Evolutionary conservation across 2,329 filamentous ascomycete species (phyloP).

Genomic region (Ilyonectria robusta): DNA sequence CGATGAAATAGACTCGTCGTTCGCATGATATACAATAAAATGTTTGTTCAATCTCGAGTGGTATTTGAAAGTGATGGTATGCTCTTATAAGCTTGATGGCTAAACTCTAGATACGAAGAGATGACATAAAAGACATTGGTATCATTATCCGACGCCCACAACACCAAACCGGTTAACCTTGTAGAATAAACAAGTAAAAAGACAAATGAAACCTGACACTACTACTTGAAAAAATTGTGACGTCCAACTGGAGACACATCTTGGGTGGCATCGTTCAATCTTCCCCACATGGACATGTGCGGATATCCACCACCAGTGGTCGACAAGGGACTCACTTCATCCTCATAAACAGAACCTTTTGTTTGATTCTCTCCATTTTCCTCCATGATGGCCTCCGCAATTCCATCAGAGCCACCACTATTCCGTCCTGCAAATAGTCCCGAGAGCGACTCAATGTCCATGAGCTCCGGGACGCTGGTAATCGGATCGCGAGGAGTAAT

Average conservation of each 20-base stretch:
- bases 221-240: constrained; percentile 5
- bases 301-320: constrained; percentile 10
- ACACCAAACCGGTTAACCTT: not conserved
- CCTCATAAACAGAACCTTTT: not conserved
- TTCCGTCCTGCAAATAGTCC: not conserved
- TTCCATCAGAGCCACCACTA: constrained; percentile 10
- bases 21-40: constrained; percentile 38
- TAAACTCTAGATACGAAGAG: constrained; percentile 15
- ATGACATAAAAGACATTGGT: constrained; percentile 24
- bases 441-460: constrained; percentile 16
- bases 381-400: constrained; percentile 8
- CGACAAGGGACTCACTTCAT: constrained; percentile 32
- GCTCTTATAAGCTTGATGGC: not conserved
- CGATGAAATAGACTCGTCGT: constrained; percentile 41
- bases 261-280: constrained; percentile 9
- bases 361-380: not conserved
- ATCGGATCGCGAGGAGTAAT: not conserved
- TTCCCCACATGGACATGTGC: constrained; percentile 19
- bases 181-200: constrained; percentile 1
- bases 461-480: constrained; percentile 6
- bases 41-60: constrained; percentile 13
- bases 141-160: constrained; percentile 32
- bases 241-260: constrained; percentile 16
- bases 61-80: not conserved
- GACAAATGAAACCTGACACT: not conserved